These are phyloP conservation scores for Gomphus bonarii DNA, from an alignment of 1,284 basidiomycete genomes.

Conservation along the genomic window DNA sequence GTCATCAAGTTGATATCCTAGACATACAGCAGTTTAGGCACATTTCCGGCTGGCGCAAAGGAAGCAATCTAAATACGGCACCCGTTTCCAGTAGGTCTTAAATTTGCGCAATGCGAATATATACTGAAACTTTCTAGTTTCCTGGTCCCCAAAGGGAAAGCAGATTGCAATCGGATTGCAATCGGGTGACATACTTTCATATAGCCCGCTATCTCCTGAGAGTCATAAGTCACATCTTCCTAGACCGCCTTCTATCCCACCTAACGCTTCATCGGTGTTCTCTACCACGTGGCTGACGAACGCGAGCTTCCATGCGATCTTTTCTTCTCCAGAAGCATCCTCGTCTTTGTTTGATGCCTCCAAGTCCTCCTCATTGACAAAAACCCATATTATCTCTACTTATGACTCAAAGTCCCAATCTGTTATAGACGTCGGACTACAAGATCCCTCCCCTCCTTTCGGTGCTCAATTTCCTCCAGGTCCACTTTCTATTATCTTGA, in stretches of 20 bases:
- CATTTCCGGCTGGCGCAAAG: slow-evolving; percentile 54
- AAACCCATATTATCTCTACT: slow-evolving; percentile 47
- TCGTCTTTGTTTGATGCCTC: slow-evolving; percentile 17
- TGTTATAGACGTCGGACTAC: slow-evolving; percentile 36
- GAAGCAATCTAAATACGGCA: slow-evolving; percentile 34
- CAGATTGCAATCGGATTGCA: slow-evolving; percentile 70
- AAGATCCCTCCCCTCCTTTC: slow-evolving; percentile 43
- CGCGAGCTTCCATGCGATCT: slow-evolving; percentile 61
- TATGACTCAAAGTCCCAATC: slow-evolving; percentile 49
- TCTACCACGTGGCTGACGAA: slow-evolving; percentile 66
- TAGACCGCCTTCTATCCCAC: slow-evolving; percentile 38
- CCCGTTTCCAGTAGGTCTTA: slow-evolving; percentile 44
- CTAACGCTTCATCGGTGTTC: slow-evolving; percentile 32
- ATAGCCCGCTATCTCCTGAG: slow-evolving; percentile 46
- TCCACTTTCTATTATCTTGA: slow-evolving; percentile 44
- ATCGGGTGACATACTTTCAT: slow-evolving; percentile 64
- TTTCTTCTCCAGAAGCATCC: slow-evolving; percentile 35
- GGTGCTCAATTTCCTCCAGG: slow-evolving; percentile 43
- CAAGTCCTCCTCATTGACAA: slow-evolving; percentile 33
- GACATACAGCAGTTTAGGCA: slow-evolving; percentile 40
- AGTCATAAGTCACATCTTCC: slow-evolving; percentile 49
- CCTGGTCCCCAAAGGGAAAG: slow-evolving; percentile 84
- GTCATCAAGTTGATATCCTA: slow-evolving; percentile 41
- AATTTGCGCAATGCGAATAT: slow-evolving; percentile 5
- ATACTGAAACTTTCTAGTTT: slow-evolving; percentile 32